These are phyloP conservation scores for Lachnellula willkommii DNA, from an alignment of 2,329 filamentous ascomycete genomes.

Conservation along the genomic window DNA sequence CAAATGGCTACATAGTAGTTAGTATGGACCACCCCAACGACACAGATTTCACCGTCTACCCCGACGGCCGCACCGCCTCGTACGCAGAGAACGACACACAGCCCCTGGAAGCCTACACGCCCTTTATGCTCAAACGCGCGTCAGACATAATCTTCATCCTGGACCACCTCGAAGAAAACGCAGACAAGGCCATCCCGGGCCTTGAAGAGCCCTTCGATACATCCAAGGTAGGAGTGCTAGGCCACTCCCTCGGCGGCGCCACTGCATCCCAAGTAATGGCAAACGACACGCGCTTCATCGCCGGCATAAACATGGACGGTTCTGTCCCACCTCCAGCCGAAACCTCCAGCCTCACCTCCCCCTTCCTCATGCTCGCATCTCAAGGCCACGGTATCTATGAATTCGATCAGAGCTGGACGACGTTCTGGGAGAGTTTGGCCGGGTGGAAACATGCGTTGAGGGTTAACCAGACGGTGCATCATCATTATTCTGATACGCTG, in stretches of 20 bases:
- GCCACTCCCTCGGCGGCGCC: slow-evolving; percentile 29
- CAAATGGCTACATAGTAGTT: slow-evolving; percentile 30
- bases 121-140: slow-evolving; percentile 10
- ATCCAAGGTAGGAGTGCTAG: slow-evolving; percentile 12
- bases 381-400: slow-evolving; percentile 8
- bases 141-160: slow-evolving; percentile 16
- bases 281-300: slow-evolving; percentile 28
- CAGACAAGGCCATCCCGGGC: slow-evolving; percentile 6
- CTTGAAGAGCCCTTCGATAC: not conserved
- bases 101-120: not conserved
- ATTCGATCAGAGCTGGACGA: slow-evolving; percentile 15
- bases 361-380: slow-evolving; percentile 28
- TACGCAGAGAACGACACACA: not conserved
- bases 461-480: slow-evolving; percentile 13
- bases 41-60: slow-evolving; percentile 29
- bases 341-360: slow-evolving; percentile 24
- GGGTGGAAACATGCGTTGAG: slow-evolving; percentile 22
- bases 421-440: slow-evolving; percentile 12
- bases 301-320: slow-evolving; percentile 36
- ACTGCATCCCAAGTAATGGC: slow-evolving; percentile 30
- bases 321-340: slow-evolving; percentile 26
- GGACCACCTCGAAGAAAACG: slow-evolving; percentile 4
- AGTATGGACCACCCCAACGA: slow-evolving; percentile 33
- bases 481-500: slow-evolving; percentile 17
- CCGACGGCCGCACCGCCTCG: slow-evolving; percentile 17